phyloP scores from a whole-genome alignment of 2,329 filamentous ascomycete genomes.

The Colletotrichum chlorophyti region DNA sequence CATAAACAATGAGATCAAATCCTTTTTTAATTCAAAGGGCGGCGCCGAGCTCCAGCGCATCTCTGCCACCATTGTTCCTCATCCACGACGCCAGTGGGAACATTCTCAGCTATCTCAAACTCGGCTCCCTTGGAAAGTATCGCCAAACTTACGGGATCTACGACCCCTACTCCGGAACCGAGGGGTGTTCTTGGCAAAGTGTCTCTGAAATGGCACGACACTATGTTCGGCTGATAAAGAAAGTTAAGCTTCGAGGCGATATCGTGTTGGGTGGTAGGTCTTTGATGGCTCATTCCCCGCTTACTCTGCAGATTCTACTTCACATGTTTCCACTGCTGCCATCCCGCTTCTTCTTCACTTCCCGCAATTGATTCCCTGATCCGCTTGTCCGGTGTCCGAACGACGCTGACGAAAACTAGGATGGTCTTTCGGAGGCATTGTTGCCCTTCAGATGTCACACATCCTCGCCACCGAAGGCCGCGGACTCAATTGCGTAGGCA shows the following conservation, averaged over 20 bases:
- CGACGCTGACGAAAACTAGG: neutral
- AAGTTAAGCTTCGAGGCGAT: neutral
- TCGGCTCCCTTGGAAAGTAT: neutral
- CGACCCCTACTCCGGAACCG: neutral
- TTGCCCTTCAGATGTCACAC: conserved; percentile 4
- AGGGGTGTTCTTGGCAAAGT: neutral
- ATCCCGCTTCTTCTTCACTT: neutral
- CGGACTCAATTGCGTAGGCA: neutral
- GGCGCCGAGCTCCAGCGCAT: neutral
- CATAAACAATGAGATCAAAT: no score
- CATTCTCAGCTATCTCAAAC: conserved; percentile 2
- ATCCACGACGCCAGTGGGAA: conserved; percentile 7
- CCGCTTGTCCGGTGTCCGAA: neutral
- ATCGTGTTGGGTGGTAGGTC: neutral
- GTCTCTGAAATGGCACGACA: neutral
- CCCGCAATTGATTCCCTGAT: neutral
- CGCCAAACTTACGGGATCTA: neutral
- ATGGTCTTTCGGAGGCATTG: conserved; percentile 4
- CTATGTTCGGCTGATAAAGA: neutral
- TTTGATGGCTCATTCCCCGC: no score
- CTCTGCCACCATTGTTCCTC: neutral
- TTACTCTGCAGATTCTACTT: no score
- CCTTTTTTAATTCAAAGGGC: neutral
- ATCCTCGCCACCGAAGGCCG: neutral
- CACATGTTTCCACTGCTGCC: neutral